Evolutionary conservation across 2,329 filamentous ascomycete species (phyloP).

Genomic region (Exophiala mesophila): DNA sequence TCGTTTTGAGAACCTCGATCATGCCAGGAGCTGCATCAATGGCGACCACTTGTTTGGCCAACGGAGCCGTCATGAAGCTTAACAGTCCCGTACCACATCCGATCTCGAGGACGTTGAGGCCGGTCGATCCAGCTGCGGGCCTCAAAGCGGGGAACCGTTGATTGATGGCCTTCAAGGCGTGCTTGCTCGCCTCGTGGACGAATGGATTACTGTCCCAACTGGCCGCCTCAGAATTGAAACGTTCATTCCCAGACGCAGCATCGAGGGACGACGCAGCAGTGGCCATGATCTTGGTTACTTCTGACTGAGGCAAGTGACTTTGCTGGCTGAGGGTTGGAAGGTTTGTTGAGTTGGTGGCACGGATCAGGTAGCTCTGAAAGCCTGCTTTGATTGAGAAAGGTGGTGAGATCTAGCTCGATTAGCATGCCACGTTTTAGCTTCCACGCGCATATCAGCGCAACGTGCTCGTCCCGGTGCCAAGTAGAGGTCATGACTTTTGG

Average conservation of each 20-base stretch:
- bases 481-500: too few relatives aligned
- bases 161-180: conserved; percentile 45
- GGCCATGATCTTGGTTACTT: too few relatives aligned
- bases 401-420: too few relatives aligned
- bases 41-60: conserved; percentile 46
- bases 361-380: too few relatives aligned
- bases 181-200: conserved; percentile 42
- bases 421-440: too few relatives aligned
- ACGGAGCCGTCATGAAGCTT: conserved; percentile 46
- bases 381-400: too few relatives aligned
- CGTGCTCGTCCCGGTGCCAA: too few relatives aligned
- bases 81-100: conserved; percentile 55
- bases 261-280: conserved; percentile 21
- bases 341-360: too few relatives aligned
- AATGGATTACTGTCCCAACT: conserved; percentile 52
- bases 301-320: too few relatives aligned
- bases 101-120: conserved; percentile 50
- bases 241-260: conserved; percentile 33
- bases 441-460: too few relatives aligned
- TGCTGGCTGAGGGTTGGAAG: too few relatives aligned
- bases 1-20: conserved; percentile 47
- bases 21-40: conserved; percentile 53
- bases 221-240: conserved; percentile 53
- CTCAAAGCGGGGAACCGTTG: conserved; percentile 33
- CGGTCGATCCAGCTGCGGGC: conserved; percentile 23